Conservation (phyloP, 768 basidiomycete genomes). For the Russula abietina region DNA sequence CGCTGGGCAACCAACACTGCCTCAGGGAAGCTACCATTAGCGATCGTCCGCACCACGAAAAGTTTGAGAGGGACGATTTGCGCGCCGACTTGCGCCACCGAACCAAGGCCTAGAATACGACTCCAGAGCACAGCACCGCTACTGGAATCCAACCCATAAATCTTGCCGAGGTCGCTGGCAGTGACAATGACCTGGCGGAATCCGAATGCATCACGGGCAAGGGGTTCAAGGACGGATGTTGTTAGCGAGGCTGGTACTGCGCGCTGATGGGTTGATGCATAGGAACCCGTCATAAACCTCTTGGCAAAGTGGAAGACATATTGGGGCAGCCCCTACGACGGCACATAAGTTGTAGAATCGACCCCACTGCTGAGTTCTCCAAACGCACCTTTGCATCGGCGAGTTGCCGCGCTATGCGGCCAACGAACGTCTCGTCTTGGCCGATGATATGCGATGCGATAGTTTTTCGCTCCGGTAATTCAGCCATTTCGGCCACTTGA, state of each 20-base stretch:
- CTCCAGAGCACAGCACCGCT: slow-evolving; percentile 78
- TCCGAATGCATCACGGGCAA: slow-evolving; percentile 74
- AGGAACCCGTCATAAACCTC: slow-evolving; percentile 68
- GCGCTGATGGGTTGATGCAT: slow-evolving; percentile 44
- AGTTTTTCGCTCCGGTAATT: slow-evolving; percentile 59
- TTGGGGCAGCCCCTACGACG: slow-evolving; percentile 55
- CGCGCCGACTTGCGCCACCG: slow-evolving; percentile 53
- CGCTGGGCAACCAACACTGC: slow-evolving; percentile 60
- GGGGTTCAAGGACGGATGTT: slow-evolving; percentile 33
- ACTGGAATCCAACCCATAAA: slow-evolving; percentile 77
- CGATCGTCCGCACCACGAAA: slow-evolving; percentile 48
- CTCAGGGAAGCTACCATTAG: slow-evolving; percentile 43
- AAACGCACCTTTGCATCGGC: slow-evolving; percentile 50
- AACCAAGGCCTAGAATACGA: slow-evolving; percentile 66
- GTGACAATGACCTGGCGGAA: slow-evolving; percentile 78
- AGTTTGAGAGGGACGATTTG: slow-evolving; percentile 53
- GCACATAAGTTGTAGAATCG: neutral
- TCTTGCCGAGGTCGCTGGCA: slow-evolving; percentile 64
- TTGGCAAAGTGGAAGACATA: slow-evolving; percentile 60
- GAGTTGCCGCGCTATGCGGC: slow-evolving; percentile 48
- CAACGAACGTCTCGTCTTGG: slow-evolving; percentile 44
- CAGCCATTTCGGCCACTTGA: slow-evolving; percentile 61
- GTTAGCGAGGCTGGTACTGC: slow-evolving; percentile 30
- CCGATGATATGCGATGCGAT: slow-evolving; percentile 32
- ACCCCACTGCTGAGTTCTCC: neutral